phyloP scores from a whole-genome alignment of 2,329 filamentous ascomycete genomes.

The Furcasterigmium sp. region DNA sequence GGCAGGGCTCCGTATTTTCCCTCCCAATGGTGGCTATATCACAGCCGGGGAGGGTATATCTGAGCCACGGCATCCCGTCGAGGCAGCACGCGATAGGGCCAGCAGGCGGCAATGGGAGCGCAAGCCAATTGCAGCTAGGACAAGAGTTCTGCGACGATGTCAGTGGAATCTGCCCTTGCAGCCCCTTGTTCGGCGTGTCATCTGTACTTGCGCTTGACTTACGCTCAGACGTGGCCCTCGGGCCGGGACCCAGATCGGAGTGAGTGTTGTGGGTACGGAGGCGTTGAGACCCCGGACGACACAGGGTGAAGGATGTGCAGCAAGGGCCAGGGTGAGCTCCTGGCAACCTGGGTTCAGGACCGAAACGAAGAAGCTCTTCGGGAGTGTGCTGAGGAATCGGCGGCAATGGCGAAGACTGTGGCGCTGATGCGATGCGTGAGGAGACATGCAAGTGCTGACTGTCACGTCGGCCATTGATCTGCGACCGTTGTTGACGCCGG shows the following conservation, averaged over 20 bases:
- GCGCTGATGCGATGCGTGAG: not conserved
- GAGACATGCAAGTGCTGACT: not conserved
- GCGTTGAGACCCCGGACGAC: slow-evolving; percentile 6
- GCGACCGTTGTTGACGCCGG: not conserved
- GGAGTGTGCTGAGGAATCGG: no score
- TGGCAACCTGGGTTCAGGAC: slow-evolving; percentile 4
- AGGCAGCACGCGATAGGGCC: slow-evolving; percentile 11
- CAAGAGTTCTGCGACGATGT: not conserved
- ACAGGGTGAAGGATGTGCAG: slow-evolving; percentile 6
- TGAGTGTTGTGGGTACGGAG: slow-evolving; percentile 5
- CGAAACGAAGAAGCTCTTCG: no score
- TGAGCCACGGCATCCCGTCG: slow-evolving; percentile 9
- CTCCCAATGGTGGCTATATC: slow-evolving; percentile 10
- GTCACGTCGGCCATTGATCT: not conserved
- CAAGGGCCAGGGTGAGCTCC: slow-evolving; percentile 1
- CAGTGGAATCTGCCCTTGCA: not conserved
- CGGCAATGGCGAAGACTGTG: no score
- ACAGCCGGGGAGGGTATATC: slow-evolving; percentile 13
- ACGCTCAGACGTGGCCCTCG: slow-evolving; percentile 3
- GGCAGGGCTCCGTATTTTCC: no score
- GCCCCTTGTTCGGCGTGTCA: not conserved
- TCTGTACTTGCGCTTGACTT: not conserved
- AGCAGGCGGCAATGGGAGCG: not conserved
- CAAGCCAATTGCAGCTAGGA: not conserved
- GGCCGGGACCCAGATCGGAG: not conserved